A percentile compares a stretch with the other conserved stretches of the same genome.
phyloP scores from a whole-genome alignment of 139 green algal genomes.

The Bryopsis sp. region DNA sequence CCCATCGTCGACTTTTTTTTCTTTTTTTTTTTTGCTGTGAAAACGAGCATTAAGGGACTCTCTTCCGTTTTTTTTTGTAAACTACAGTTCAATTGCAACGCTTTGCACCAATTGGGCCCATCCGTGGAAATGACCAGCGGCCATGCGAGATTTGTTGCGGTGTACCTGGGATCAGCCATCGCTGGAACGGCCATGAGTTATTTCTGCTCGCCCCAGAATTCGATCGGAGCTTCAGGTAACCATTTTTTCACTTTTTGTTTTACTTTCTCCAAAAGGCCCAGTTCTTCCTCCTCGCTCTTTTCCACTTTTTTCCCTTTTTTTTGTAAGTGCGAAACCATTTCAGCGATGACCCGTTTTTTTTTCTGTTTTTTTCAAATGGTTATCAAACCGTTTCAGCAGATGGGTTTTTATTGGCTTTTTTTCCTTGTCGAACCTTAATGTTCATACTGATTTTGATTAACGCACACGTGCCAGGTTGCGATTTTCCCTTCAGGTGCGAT shows the following conservation, averaged over 20 bases:
- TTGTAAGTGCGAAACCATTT: too few relatives aligned
- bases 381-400: not conserved
- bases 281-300: too few relatives aligned
- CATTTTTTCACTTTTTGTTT: not conserved
- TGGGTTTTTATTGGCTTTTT: not conserved
- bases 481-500: constrained; percentile 14
- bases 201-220: not conserved
- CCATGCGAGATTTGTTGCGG: not conserved
- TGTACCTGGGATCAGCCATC: constrained; percentile 11
- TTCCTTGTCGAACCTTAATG: too few relatives aligned
- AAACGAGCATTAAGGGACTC: too few relatives aligned
- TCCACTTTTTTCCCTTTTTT: too few relatives aligned
- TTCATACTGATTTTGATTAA: too few relatives aligned
- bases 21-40: too few relatives aligned
- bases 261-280: too few relatives aligned
- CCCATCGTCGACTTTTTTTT: not conserved
- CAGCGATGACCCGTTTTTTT: too few relatives aligned
- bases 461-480: too few relatives aligned
- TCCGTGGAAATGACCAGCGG: constrained; percentile 7
- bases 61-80: too few relatives aligned
- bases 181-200: not conserved
- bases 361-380: too few relatives aligned
- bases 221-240: constrained; percentile 11
- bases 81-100: constrained; percentile 18
- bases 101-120: constrained; percentile 13